Base-by-base conservation (phyloP, 129 eudicot genomes). In the Helichrysum umbraculigerum region DNA sequence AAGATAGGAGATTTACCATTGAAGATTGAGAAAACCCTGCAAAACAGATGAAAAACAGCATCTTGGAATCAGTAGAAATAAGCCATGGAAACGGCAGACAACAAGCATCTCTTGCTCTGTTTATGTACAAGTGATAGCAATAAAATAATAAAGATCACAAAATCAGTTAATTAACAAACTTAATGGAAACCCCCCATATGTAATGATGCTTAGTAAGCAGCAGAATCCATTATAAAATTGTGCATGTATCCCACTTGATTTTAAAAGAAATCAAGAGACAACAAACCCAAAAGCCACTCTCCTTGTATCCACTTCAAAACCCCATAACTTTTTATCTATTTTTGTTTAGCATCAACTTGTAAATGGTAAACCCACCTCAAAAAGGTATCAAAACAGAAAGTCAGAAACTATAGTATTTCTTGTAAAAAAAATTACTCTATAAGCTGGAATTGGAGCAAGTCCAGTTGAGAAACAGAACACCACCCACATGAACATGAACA, bases 11-110 rank as follows among this genome's bases (percentile, higher is more conserved):
- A 76, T 41, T 82, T 76, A 74, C 85, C 80, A 75, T 76, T 74
- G 86, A 81, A 87, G 79, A 71, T 77, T 56, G 71, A 79, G 52
- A 79, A 74, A 47, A 47, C 54, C 52, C 54, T 11, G 54, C 54
- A 47, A 47, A 47, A 47, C 78, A 79, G 44, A 79, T 85, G 47
- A 87, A 88, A 93, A 91, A 90, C 92, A 90, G 91, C 96, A 91
- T 90, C 93, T 90, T 72, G 88, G 86, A 83, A 88, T 90, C 83
- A 90, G 97, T 79, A 88, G 83, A 76, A 82, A 87, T 78, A 77
- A 82, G 90, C 81, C 88, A 85, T 85, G 83, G 88, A 85, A 88
- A 82, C 81, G 72, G 98, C 84, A 88, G 98, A 90, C 96, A 93
- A 76, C 21, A 81, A 93, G 98, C 96, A 93, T 93, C 95, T 88